Conservation (phyloP, 352 stramenopile species). For the Pythium periplocum region DNA sequence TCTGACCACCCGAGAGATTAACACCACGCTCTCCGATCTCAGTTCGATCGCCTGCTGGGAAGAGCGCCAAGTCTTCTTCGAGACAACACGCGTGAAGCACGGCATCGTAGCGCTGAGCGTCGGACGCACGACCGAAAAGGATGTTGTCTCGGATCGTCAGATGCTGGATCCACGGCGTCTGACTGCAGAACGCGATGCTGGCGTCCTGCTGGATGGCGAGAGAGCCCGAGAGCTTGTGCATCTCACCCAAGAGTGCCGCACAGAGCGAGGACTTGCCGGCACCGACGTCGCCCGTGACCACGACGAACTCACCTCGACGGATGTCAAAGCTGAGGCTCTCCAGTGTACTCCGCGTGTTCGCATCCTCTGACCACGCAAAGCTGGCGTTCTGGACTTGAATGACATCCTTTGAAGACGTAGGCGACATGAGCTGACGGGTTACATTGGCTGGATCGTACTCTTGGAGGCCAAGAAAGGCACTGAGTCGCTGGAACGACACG, state of each 20-base stretch:
- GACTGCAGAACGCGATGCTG: constrained; percentile 13
- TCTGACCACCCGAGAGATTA: constrained; percentile 90
- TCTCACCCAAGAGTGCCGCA: constrained; percentile 10
- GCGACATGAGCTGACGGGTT: background rate
- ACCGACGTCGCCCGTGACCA: constrained; percentile 13
- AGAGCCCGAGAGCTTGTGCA: constrained; percentile 7
- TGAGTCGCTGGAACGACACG: constrained; percentile 13
- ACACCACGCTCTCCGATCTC: constrained; percentile 94
- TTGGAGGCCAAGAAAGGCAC: constrained; percentile 4
- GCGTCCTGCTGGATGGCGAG: background rate
- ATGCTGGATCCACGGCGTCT: constrained; percentile 90
- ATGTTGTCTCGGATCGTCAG: constrained; percentile 89
- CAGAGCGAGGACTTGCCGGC: constrained; percentile 11
- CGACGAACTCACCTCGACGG: constrained; percentile 26
- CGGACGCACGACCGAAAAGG: constrained; percentile 66
- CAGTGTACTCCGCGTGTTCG: constrained; percentile 4
- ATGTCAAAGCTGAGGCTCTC: constrained; percentile 17
- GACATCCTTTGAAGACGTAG: background rate
- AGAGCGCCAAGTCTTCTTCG: constrained; percentile 61
- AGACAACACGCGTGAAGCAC: constrained; percentile 61
- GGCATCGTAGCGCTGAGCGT: constrained; percentile 22
- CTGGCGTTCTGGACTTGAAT: constrained; percentile 12
- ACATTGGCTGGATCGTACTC: constrained; percentile 8
- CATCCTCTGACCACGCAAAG: constrained; percentile 20
- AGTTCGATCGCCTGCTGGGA: constrained; percentile 79